A percentile compares a stretch with the other conserved stretches of the same genome.
These are phyloP conservation scores for Allantophomopsis lycopodina DNA, from an alignment of 2,329 filamentous ascomycete species.

Conservation along the genomic window DNA sequence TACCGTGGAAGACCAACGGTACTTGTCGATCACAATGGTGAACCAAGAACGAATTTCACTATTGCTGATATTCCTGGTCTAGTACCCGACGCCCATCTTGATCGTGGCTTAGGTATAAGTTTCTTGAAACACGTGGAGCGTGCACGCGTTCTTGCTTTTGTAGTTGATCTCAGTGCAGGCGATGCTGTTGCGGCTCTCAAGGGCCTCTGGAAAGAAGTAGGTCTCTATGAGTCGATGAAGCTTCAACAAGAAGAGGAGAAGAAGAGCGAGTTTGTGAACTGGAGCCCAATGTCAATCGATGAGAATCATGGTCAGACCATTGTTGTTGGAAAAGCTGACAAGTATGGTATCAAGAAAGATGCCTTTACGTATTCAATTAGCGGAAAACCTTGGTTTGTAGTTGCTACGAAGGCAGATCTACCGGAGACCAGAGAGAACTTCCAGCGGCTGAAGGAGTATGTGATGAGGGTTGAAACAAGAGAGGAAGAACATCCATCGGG, in stretches of 20 bases:
- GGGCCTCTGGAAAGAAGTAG: slow-evolving; percentile 80
- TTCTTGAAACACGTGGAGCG: slow-evolving; percentile 93
- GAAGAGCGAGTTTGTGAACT: slow-evolving; percentile 47
- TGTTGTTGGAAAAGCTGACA: too few species aligned
- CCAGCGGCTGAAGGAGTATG: slow-evolving; percentile 50
- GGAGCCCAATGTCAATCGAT: slow-evolving; percentile 32
- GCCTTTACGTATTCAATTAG: slow-evolving; percentile 37
- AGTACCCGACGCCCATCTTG: slow-evolving; percentile 83
- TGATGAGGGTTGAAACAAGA: slow-evolving; percentile 50
- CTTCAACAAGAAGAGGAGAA: slow-evolving; percentile 62
- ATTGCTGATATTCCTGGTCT: slow-evolving; percentile 93
- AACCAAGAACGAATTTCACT: slow-evolving; percentile 66
- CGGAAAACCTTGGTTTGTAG: slow-evolving; percentile 93
- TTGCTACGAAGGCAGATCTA: slow-evolving; percentile 86
- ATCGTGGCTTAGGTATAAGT: slow-evolving; percentile 78
- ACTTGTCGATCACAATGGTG: slow-evolving; percentile 27
- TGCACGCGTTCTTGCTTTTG: slow-evolving; percentile 84
- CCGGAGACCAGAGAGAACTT: slow-evolving; percentile 71
- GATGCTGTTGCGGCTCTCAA: slow-evolving; percentile 70
- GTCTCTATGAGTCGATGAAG: slow-evolving; percentile 58
- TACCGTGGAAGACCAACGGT: slow-evolving; percentile 58
- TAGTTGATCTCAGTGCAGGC: slow-evolving; percentile 70
- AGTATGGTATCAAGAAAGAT: too few species aligned
- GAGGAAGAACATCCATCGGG: slow-evolving; percentile 59
- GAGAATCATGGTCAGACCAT: slow-evolving; percentile 16